Base-by-base conservation (phyloP, 2,329 filamentous ascomycete genomes). In the Byssoonygena ceratinophila region DNA sequence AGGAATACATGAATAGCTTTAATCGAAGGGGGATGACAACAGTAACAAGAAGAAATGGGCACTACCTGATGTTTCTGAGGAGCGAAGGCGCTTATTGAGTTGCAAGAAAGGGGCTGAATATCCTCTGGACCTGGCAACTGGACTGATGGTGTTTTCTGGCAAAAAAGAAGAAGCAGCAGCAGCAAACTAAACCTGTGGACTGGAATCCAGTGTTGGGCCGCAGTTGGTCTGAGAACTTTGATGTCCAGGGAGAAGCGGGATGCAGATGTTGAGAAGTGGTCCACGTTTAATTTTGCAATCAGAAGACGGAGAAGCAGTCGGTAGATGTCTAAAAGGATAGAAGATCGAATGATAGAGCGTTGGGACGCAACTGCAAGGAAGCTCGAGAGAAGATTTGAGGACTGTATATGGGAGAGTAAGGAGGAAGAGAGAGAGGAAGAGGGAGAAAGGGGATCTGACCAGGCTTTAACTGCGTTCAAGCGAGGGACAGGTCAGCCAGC, bases 11-110 rank as follows among this genome's bases (percentile, higher is more conserved):
- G 44, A 55, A 52, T 54, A 55, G 59, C 43, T 2, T 20, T 16
- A 14, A 18, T 9, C 32, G 18, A 58, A 56, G 57, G 56, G 57
- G 55, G 58, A 58, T 58, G 58, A 50, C 57, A 53, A 39, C 43
- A 61, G 48, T 53, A 65, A 67, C 36, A 49, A 51, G 29, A 45
- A 58, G 60, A 63, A 59, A 62, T 61, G 67, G 67, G 64, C 60
- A 64, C 69, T 72, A 72, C 69, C 69, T 72, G 66, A 63, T 65
- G 61, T 63, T 55, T 53, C 57, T 47, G 32, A 32, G 40, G n/a
- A 32, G 51, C 27, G 46, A 40, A 40, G 23, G 27, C 36, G 54
- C 62, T 58, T 60, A 57, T 55, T 45, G 56, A 59, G 57, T 59
- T 60, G 55, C 60, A 53, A 14, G 3, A 60, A 62, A 61, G 56